These are phyloP conservation scores for Phalaenopsis equestris DNA, from an alignment of 106 monocot species.

Conservation along the genomic window DNA sequence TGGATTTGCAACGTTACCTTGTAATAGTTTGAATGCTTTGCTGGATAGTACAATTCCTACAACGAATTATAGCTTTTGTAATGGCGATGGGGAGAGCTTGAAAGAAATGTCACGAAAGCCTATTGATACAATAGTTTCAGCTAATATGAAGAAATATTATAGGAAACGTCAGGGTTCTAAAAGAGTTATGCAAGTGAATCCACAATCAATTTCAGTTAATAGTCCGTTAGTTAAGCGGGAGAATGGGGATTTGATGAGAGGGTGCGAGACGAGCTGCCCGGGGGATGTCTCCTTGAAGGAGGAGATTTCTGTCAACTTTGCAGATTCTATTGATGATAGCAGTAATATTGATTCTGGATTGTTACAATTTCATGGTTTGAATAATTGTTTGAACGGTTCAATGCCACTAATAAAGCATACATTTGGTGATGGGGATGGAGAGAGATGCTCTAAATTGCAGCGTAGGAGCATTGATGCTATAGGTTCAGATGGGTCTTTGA, in stretches of 20 bases:
- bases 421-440: neutral
- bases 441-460: neutral
- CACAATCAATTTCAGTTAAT: neutral
- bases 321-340: neutral
- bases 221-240: neutral
- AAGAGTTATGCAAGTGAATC: neutral
- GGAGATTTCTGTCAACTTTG: neutral
- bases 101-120: neutral
- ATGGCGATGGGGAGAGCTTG: neutral
- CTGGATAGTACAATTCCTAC: neutral
- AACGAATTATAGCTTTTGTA: neutral
- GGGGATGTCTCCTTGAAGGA: neutral
- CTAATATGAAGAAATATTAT: constrained; percentile 3
- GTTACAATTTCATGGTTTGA: neutral
- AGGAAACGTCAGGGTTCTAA: constrained; percentile 2
- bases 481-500: neutral
- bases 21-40: neutral
- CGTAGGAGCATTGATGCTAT: neutral
- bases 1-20: neutral
- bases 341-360: neutral
- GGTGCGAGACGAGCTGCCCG: neutral
- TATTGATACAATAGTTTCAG: neutral
- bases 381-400: neutral
- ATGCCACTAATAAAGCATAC: neutral
- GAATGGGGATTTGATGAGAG: neutral